phyloP scores from a whole-genome alignment of 2,329 filamentous ascomycete species.

The Tolypocladium capitatum region DNA sequence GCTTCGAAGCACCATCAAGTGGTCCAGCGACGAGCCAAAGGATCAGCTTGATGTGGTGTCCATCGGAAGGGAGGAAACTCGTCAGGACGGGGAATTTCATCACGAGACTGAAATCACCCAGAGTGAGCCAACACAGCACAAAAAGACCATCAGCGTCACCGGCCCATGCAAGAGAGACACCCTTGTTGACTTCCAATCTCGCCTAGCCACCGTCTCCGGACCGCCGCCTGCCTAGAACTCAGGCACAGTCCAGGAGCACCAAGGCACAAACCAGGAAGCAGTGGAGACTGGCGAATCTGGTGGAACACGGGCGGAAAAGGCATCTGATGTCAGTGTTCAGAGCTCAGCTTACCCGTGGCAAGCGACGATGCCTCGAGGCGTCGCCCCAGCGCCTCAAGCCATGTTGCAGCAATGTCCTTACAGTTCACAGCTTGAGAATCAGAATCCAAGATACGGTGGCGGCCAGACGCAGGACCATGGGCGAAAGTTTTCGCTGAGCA shows the following conservation, averaged over 20 bases:
- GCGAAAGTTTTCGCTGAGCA: not conserved
- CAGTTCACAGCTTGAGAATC: not conserved
- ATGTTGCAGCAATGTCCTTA: not conserved
- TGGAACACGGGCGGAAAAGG: not conserved
- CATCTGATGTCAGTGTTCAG: not conserved
- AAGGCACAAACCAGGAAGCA: not conserved
- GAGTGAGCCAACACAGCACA: not conserved
- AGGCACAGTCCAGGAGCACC: slow-evolving; percentile 3
- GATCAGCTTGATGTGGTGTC: not conserved
- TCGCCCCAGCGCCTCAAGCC: not conserved
- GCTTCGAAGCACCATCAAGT: not conserved
- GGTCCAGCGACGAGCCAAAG: not conserved
- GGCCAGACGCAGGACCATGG: not conserved
- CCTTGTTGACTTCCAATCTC: not conserved
- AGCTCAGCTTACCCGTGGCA: not conserved
- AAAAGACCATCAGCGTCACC: not conserved
- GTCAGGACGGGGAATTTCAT: not conserved
- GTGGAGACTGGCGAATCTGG: not conserved
- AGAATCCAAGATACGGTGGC: not conserved
- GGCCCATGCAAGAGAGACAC: not conserved
- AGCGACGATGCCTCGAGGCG: too few species aligned
- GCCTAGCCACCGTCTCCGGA: not conserved
- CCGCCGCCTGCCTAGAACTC: slow-evolving; percentile 8
- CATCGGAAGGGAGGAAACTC: not conserved
- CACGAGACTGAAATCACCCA: not conserved